Percentiles rank a stretch among this genome's conserved stretches.
phyloP scores from a whole-genome alignment of 2,329 filamentous ascomycete species.

The Paracoccidioides lutzii region DNA sequence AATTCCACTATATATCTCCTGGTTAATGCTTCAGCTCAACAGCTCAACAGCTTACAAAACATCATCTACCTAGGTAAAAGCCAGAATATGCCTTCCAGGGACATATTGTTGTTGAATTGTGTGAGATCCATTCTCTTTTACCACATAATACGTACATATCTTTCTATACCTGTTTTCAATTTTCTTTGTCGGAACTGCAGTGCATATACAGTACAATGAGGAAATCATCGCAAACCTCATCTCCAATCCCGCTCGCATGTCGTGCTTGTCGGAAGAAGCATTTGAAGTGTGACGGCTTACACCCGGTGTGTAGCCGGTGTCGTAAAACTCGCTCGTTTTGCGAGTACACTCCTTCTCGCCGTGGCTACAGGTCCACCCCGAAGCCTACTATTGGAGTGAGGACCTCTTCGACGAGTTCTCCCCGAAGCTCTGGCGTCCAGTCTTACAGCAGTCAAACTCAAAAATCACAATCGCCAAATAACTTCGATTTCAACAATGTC shows the following conservation, averaged over 20 bases:
- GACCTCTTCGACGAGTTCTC: neutral
- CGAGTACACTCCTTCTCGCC: slow-evolving; percentile 59
- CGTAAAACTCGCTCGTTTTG: slow-evolving; percentile 47
- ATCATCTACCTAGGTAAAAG: neutral
- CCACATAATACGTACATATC: neutral
- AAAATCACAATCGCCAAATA: neutral
- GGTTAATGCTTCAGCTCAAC: neutral
- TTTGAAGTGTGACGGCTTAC: slow-evolving; percentile 61
- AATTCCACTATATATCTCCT: neutral
- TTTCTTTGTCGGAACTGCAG: neutral
- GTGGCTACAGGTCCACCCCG: slow-evolving; percentile 45
- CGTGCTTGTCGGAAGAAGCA: slow-evolving; percentile 45
- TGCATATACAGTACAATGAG: neutral
- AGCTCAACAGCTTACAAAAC: neutral
- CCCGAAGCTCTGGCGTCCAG: neutral
- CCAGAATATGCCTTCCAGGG: neutral
- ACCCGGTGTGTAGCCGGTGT: slow-evolving; percentile 55
- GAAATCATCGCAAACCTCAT: slow-evolving; percentile 8
- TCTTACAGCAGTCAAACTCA: neutral
- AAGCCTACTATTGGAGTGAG: neutral
- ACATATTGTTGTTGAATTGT: neutral
- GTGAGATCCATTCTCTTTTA: neutral
- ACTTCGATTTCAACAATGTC: neutral
- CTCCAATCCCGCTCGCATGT: slow-evolving; percentile 35
- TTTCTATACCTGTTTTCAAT: neutral